Base-by-base conservation (phyloP, 257 asterid species). In the Voacanga thouarsii region DNA sequence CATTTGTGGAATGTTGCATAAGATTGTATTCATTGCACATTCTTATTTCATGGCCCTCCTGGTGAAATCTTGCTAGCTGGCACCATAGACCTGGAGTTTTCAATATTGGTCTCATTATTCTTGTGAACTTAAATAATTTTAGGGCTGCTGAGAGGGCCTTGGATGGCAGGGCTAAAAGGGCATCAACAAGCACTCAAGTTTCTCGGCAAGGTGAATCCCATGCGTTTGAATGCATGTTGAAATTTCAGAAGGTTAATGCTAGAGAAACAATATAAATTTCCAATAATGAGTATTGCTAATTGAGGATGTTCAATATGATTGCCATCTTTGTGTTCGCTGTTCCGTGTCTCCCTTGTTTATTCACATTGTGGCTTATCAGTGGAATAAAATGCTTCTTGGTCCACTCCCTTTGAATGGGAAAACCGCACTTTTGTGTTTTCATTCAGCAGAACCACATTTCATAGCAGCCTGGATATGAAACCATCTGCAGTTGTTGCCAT, bases 111-210 rank as follows among this genome's bases (percentile, higher is more conserved):
- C 75, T 45, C 78, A 67, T 56, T 76, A 21, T 68, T 82, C 60
- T 75, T 12, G 76, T 45, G 30, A 76, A 66, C 80, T 23, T 47
- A 78, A 41, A 43, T 67, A 41, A 74, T 85, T 81, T 61, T 85
- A 92, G 98, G 89, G 51, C 86, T 77, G 92, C 98, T 66, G 97
- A 92, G 67, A 90, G 81, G 76, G 78, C 91, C 37, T 64, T 94
- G 89, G 96, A 87, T 15, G 85, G 90, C 82, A 90, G 91, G 86
- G 92, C 88, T 33, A 93, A 93, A 89, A 92, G 81, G 86, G 90
- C 93, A 71, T 71, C 81, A 84, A 79, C 86, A 69, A 86, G 83
- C 82, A 63, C 84, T 78, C 90, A 87, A 44, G 87, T 85, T 81
- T 79, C 96, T 81, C 67, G 81, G 77, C 92, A 86, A 85, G 94